Base-by-base conservation (phyloP, 2,329 filamentous ascomycete genomes). In the Fusarium nygamai region DNA sequence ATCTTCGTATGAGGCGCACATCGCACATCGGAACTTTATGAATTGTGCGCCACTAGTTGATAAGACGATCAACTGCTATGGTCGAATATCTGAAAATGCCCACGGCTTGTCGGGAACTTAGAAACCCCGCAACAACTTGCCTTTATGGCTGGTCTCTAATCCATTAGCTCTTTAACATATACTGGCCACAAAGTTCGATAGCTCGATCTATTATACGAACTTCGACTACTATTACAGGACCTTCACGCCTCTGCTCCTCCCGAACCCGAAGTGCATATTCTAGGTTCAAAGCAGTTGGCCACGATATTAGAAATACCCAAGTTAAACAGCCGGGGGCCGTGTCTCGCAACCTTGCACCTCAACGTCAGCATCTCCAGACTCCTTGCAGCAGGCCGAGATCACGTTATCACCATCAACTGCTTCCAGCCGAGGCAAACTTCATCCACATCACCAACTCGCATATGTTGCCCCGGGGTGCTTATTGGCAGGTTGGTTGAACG, bases 331-430 rank as follows among this genome's bases (percentile, higher is more conserved):
- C 69, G 56, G 58, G 50, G 51, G 46, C 53, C 69, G 64, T 61
- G 57, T 47, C 44, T 62, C 53, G 27, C 36, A 61, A 47, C 66
- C 64, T 53, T 62, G 44, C 46, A 60, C 56, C 50, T 58, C 33
- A 46, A 64, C 60, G 41, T 72, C 58, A 41, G 46, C 51, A 53
- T 29, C 62, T 64, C 67, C 14, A 38, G 34, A 54, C 51, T 63
- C 65, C 69, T 74, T 75, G 71, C 76, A 77, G 76, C 50, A 66
- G 67, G 60, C 46, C 22, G 19, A 63, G 44, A 66, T 78, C 76
- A 78, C 76, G 76, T 78, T 78, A 78, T 69, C 61, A 43, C n/a
- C n/a, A 44, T 60, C 38, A 43, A 44, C 65, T 76, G 61, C 34
- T 60, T 53, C 46, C 58, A 58, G 29, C 48, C 62, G 61, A 64